These are phyloP conservation scores for Hypsizygus ulmarius DNA, from an alignment of 1,284 basidiomycete genomes.

Conservation along the genomic window DNA sequence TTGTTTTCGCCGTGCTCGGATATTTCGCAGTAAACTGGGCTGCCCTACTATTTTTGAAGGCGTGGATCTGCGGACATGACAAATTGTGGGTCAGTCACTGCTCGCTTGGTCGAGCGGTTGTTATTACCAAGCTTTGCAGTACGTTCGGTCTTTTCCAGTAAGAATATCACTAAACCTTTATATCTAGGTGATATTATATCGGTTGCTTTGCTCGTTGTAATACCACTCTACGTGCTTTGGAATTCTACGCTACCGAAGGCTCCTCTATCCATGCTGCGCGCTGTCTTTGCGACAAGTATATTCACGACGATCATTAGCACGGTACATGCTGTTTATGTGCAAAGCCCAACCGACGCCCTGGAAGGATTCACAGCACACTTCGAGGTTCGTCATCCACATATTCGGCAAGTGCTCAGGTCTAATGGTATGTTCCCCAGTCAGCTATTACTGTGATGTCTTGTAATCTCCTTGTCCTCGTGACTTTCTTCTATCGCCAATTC, in stretches of 20 bases:
- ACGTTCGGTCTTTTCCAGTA: neutral
- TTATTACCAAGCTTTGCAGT: slow-evolving; percentile 16
- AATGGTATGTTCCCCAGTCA: slow-evolving; percentile 7
- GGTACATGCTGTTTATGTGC: slow-evolving; percentile 11
- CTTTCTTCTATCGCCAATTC: slow-evolving; percentile 15
- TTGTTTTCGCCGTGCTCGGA: slow-evolving; percentile 10
- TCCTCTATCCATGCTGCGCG: slow-evolving; percentile 16
- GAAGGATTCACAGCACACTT: slow-evolving; percentile 16
- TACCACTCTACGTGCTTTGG: slow-evolving; percentile 15
- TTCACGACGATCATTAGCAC: slow-evolving; percentile 12
- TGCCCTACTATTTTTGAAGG: slow-evolving; percentile 10
- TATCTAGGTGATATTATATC: slow-evolving; percentile 16
- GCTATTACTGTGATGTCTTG: slow-evolving; percentile 18
- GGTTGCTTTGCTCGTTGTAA: slow-evolving; percentile 11
- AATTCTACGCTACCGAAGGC: slow-evolving; percentile 12
- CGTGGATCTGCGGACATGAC: slow-evolving; percentile 11
- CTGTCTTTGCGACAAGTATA: slow-evolving; percentile 16
- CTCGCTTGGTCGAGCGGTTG: slow-evolving; percentile 2
- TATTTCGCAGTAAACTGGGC: slow-evolving; percentile 8
- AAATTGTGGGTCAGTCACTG: slow-evolving; percentile 11
- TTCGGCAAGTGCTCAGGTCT: neutral
- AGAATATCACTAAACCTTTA: neutral
- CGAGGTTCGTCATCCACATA: slow-evolving; percentile 11
- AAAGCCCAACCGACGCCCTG: slow-evolving; percentile 9
- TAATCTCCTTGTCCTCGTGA: slow-evolving; percentile 20